Percentiles rank a stretch among this genome's conserved stretches.
Conservation (phyloP, 1,284 basidiomycete genomes). For the Marasmius sp. region DNA sequence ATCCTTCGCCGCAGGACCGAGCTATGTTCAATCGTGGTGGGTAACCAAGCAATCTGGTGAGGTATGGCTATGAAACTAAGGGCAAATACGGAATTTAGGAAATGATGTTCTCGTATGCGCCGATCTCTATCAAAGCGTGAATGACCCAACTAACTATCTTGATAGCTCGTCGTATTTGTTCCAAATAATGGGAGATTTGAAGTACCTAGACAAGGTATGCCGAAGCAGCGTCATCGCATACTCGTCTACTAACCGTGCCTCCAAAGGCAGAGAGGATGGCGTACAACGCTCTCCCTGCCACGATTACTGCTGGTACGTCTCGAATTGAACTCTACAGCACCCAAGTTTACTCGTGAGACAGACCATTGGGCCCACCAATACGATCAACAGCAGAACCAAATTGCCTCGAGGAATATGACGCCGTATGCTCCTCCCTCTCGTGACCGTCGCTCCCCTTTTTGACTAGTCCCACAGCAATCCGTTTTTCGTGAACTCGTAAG, state of each 20-base stretch:
- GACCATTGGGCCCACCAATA: constrained; percentile 65
- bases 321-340: background rate
- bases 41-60: constrained; percentile 10
- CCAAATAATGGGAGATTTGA: constrained; percentile 42
- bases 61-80: background rate
- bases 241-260: background rate
- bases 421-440: constrained; percentile 37
- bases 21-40: constrained; percentile 41
- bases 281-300: constrained; percentile 59
- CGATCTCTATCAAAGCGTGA: background rate
- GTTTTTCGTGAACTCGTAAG: constrained; percentile 52
- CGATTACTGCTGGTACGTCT: constrained; percentile 45
- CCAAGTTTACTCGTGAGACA: constrained; percentile 15
- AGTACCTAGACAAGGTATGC: constrained; percentile 38
- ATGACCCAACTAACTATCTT: background rate
- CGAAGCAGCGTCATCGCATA: background rate
- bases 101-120: constrained; percentile 44
- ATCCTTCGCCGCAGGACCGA: constrained; percentile 30
- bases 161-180: constrained; percentile 39
- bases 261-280: constrained; percentile 54
- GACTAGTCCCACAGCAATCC: constrained; percentile 41
- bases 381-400: constrained; percentile 60
- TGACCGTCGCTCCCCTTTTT: background rate
- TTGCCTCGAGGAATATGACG: constrained; percentile 56
- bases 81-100: constrained; percentile 24